Evolutionary conservation across 2,329 filamentous ascomycete genomes (phyloP).

Genomic region (Lasiodiplodia gonubiensis): DNA sequence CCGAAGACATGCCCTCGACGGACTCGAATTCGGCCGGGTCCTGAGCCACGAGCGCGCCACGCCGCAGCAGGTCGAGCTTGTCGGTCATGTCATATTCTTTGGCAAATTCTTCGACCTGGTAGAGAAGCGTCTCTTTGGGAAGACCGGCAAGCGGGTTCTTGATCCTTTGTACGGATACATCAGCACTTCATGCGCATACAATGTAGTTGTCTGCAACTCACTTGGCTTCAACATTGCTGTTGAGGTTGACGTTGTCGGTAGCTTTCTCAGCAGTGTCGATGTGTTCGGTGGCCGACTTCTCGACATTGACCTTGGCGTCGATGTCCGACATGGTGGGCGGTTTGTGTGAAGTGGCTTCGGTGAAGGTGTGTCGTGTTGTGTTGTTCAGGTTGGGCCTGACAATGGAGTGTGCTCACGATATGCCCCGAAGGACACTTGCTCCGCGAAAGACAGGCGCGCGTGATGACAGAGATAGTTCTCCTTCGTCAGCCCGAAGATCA

Average conservation of each 20-base stretch:
- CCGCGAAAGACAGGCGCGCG: neutral
- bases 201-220: neutral
- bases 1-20: constrained; percentile 64
- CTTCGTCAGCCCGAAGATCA: neutral
- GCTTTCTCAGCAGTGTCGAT: constrained; percentile 17
- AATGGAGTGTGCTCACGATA: neutral
- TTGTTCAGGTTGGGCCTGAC: neutral
- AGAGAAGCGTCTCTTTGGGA: constrained; percentile 56
- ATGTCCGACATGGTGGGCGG: constrained; percentile 20
- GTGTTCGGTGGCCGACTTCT: constrained; percentile 21
- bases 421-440: neutral
- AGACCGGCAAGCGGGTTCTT: constrained; percentile 64
- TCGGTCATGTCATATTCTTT: constrained; percentile 63
- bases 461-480: neutral
- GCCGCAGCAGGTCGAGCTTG: constrained; percentile 64
- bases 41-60: constrained; percentile 76
- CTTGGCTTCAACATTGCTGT: constrained; percentile 29
- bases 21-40: constrained; percentile 68
- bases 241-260: constrained; percentile 29
- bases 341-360: constrained; percentile 8
- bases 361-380: neutral
- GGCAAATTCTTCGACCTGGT: constrained; percentile 67
- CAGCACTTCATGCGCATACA: neutral
- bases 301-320: constrained; percentile 2
- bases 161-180: constrained; percentile 48